Percentiles rank a stretch among this genome's conserved stretches.
Conservation (phyloP, 148 eudicot genomes). For the Simmondsia chinensis region DNA sequence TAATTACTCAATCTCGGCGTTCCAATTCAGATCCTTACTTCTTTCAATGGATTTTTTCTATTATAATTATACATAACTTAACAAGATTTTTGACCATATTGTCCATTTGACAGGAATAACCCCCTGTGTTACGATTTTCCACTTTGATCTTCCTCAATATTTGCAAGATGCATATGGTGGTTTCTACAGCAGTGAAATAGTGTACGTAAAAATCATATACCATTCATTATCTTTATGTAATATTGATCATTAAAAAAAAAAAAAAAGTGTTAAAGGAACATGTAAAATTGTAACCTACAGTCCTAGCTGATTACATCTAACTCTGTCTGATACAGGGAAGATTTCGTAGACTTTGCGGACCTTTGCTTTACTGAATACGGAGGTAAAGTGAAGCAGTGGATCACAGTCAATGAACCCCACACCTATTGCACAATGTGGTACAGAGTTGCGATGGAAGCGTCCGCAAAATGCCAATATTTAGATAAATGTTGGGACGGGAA, state of each 20-base stretch:
- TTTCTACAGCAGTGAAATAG: slow-evolving; percentile 22
- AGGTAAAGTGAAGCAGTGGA: slow-evolving; percentile 31
- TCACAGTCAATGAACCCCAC: slow-evolving; percentile 24
- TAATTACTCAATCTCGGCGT: no score
- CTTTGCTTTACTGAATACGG: slow-evolving; percentile 31
- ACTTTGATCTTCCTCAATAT: slow-evolving; percentile 39
- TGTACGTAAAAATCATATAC: slow-evolving; percentile 15
- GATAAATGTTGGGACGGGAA: slow-evolving; percentile 25
- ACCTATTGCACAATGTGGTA: slow-evolving; percentile 17
- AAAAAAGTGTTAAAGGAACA: not conserved
- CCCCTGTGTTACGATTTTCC: slow-evolving; percentile 39
- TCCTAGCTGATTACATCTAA: no score
- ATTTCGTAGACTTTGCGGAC: slow-evolving; percentile 27
- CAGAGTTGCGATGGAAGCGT: slow-evolving; percentile 16
- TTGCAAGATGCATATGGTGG: slow-evolving; percentile 39
- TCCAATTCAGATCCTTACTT: not conserved
- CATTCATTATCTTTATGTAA: not conserved
- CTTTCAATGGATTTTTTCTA: not conserved
- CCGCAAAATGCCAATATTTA: slow-evolving; percentile 26
- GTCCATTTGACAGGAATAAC: slow-evolving; percentile 17
- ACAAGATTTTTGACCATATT: not conserved
- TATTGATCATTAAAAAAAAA: not conserved
- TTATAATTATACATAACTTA: not conserved
- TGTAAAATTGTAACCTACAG: no score
- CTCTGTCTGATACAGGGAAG: slow-evolving; percentile 34